phyloP scores from a whole-genome alignment of 75 land plant species.

The Adiantum capillusveneris region DNA sequence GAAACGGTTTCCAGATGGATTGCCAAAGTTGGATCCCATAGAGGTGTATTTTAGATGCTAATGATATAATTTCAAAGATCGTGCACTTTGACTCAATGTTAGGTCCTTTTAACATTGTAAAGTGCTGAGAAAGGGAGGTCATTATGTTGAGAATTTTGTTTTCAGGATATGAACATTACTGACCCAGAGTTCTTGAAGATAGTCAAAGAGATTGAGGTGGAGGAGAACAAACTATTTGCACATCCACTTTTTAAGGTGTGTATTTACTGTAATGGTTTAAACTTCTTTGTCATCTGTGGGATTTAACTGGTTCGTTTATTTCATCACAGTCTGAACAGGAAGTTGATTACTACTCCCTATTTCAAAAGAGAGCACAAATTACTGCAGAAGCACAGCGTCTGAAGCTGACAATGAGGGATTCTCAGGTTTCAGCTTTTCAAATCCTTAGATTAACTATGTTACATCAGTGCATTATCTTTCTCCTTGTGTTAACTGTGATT shows the following conservation, averaged over 20 bases:
- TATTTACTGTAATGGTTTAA: not conserved
- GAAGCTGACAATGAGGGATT: conserved; percentile 74
- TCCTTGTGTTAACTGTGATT: not conserved
- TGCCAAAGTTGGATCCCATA: conserved; percentile 79
- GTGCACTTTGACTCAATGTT: too few relatives aligned
- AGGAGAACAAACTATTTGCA: conserved; percentile 57
- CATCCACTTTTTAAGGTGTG: conserved; percentile 86
- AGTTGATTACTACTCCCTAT: conserved; percentile 46
- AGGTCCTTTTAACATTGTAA: too few relatives aligned
- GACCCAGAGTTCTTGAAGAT: conserved; percentile 72
- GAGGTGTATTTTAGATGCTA: conserved; percentile 32
- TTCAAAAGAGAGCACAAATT: conserved; percentile 83
- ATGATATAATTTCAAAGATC: too few relatives aligned
- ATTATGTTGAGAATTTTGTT: too few relatives aligned
- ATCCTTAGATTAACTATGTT: too few relatives aligned
- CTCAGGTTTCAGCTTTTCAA: conserved; percentile 61
- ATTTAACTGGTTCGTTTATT: too few relatives aligned
- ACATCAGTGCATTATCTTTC: not conserved
- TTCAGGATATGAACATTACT: conserved; percentile 88
- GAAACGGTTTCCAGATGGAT: conserved; percentile 60
- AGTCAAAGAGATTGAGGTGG: conserved; percentile 57
- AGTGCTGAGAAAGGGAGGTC: too few relatives aligned
- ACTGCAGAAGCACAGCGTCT: conserved; percentile 78
- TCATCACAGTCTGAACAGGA: conserved; percentile 55
- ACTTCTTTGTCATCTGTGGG: too few relatives aligned